phyloP scores from a whole-genome alignment of 2,329 filamentous ascomycete genomes.

The Whalleya microplaca region DNA sequence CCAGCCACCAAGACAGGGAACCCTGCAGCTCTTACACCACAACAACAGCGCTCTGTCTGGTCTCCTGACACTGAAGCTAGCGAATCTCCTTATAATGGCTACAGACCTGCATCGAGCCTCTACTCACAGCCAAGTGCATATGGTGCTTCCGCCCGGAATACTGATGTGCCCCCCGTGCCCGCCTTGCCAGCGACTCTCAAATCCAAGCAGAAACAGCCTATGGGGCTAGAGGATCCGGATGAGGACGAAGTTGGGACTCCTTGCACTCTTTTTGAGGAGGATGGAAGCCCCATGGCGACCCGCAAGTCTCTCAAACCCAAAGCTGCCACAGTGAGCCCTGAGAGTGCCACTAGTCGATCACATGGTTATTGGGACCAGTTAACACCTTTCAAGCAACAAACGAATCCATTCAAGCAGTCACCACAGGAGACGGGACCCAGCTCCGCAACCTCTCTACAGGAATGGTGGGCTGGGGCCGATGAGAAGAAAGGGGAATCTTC shows the following conservation, averaged over 20 bases:
- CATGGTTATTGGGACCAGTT: conserved; percentile 81
- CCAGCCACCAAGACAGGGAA: conserved; percentile 24
- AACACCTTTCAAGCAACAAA: conserved; percentile 60
- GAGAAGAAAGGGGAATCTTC: conserved; percentile 29
- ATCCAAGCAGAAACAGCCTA: conserved; percentile 41
- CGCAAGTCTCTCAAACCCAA: conserved; percentile 45
- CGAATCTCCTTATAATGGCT: conserved; percentile 44
- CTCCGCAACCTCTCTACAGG: conserved; percentile 16
- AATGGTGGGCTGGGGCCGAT: conserved; percentile 35
- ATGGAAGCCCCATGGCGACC: conserved; percentile 51
- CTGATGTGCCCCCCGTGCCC: conserved; percentile 62
- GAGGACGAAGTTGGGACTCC: conserved; percentile 52
- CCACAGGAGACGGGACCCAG: conserved; percentile 23
- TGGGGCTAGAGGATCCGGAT: conserved; percentile 46
- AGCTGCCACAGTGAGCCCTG: conserved; percentile 42
- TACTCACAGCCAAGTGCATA: conserved; percentile 60
- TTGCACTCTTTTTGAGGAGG: conserved; percentile 73
- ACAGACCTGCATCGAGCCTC: conserved; percentile 59
- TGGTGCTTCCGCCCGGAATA: conserved; percentile 27
- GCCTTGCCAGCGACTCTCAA: conserved; percentile 53
- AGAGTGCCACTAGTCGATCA: conserved; percentile 61
- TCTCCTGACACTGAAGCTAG: conserved; percentile 64
- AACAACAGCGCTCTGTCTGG: conserved; percentile 58
- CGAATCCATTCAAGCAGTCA: conserved; percentile 45
- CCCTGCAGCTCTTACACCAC: conserved; percentile 31